Evolutionary conservation across 176 grass and related monocot species (phyloP), one percentile per base, ranked within the genome.

Genomic region (sorghum (Sorghum bicolor)): DNA sequence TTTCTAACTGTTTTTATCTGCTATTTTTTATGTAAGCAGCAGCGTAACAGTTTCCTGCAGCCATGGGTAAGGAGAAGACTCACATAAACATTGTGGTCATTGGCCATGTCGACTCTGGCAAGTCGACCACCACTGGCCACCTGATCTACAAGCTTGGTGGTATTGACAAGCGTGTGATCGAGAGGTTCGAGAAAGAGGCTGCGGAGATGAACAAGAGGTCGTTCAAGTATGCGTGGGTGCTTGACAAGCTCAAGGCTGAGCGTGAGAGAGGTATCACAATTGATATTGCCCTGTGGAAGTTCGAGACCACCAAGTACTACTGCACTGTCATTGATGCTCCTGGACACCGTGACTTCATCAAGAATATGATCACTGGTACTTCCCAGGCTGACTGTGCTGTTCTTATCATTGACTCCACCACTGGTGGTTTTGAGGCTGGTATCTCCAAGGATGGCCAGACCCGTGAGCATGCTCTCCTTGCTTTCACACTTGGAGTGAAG

Each of bases 1-100:
- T 45, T n/a, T 50, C 16, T 52, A 2, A 55, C 6, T 50, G 47
- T 55, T 55, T 55, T 55, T 55, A 55, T 55, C 50, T 48, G 14
- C 45, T 55, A 8, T 0, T 25, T 25, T 61, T 48, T 14, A 17
- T 48, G 45, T 24, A 61, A 25, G 57, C 57, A 61, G 57, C 9
- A 25, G 57, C 13, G 9, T 61, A 61, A 25, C 10, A 9, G 11
- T 25, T 25, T 0, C 57, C 14, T 65, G 14, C 29, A 65, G 63
- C 63, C 63, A 65, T 65, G 63, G 63, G 63, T 65, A 65, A 65
- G 63, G 63, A 65, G 63, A 65, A 65, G 63, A 32, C 63, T 16
- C 63, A 65, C 63, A 65, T 65, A 14, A 65, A 65, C 63, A 65
- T 65, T 3, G 63, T 65, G 63, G 50, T 55, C 19, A 55, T 55